Evolutionary conservation across 768 basidiomycete genomes (phyloP), one percentile per base, ranked within the genome.

Genomic region (Auricularia auricula-judae): DNA sequence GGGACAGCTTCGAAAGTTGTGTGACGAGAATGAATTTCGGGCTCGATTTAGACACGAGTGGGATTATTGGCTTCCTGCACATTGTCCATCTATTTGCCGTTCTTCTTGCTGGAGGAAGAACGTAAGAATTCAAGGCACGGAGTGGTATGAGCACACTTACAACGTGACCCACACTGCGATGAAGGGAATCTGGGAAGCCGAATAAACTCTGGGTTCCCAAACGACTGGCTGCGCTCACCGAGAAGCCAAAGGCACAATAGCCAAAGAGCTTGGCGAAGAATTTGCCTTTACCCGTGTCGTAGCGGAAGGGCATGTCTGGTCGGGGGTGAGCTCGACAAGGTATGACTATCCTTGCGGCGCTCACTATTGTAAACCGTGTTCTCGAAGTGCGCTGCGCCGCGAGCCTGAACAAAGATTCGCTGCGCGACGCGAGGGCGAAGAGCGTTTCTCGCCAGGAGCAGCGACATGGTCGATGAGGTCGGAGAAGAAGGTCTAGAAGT

Each of bases 161-260:
- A 91, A 67, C 73, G 89, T 88, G 71, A 80, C 83, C 44, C 71
- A 73, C 3, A 82, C 76, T 4, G 87, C 88, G 63, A 80, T 67
- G 73, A 91, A 85, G 34, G 89, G 89, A 66, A 90, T 82, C 64
- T 80, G 73, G 29, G 73, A 89, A 88, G 12, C 88, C 5, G 56
- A 59, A 14, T 23, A 5, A 59, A 18, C 18, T 23, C 7, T 29
- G 23, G 23, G 10, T 21, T 23, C 18, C 23, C 56, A 14, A 34
- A 5, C 23, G 12, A 34, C 14, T 8, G 8, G 3, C 56, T 14
- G 33, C 10, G 34, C 56, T 5, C 56, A 59, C 56, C 34, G 56
- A 14, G 34, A 59, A 59, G 29, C 56, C 56, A 59, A 34, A 29
- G 10, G 16, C 56, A 29, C 23, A 35, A 29, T 59, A 59, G 23